phyloP scores from a whole-genome alignment of 2,329 filamentous ascomycete species.

The Aspergillus costaricaensis region DNA sequence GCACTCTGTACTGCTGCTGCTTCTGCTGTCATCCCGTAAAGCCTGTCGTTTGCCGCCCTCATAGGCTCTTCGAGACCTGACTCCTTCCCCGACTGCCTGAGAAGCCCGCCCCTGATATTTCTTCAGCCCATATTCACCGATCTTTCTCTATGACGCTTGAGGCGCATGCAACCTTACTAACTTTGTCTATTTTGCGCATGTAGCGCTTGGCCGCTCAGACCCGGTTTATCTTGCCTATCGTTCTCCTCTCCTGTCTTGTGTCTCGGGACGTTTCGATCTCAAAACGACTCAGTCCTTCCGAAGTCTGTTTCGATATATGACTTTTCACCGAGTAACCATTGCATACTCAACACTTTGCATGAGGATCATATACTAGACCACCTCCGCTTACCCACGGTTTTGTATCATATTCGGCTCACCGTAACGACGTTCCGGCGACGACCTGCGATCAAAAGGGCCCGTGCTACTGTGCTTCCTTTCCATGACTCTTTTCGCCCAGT shows the following conservation, averaged over 20 bases:
- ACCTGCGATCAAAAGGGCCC: conserved; percentile 23
- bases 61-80: neutral
- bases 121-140: neutral
- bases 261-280: conserved; percentile 13
- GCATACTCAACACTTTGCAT: conserved; percentile 15
- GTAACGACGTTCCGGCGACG: conserved; percentile 30
- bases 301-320: neutral
- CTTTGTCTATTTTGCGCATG: conserved; percentile 6
- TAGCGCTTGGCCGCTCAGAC: conserved; percentile 34
- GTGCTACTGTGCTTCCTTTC: conserved; percentile 27
- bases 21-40: conserved; percentile 1
- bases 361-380: conserved; percentile 18
- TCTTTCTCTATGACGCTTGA: neutral
- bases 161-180: conserved; percentile 20
- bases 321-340: neutral
- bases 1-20: neutral
- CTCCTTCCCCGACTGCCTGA: neutral
- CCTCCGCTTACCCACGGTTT: conserved; percentile 14
- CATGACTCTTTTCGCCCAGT: conserved; percentile 39
- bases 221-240: conserved; percentile 24
- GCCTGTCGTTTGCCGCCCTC: neutral
- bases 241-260: conserved; percentile 11
- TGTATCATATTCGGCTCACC: conserved; percentile 32
- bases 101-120: conserved; percentile 10
- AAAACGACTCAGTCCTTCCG: conserved; percentile 13